Evolutionary conservation across 2,329 filamentous ascomycete genomes (phyloP).

Genomic region (Phialocephala subalpina): DNA sequence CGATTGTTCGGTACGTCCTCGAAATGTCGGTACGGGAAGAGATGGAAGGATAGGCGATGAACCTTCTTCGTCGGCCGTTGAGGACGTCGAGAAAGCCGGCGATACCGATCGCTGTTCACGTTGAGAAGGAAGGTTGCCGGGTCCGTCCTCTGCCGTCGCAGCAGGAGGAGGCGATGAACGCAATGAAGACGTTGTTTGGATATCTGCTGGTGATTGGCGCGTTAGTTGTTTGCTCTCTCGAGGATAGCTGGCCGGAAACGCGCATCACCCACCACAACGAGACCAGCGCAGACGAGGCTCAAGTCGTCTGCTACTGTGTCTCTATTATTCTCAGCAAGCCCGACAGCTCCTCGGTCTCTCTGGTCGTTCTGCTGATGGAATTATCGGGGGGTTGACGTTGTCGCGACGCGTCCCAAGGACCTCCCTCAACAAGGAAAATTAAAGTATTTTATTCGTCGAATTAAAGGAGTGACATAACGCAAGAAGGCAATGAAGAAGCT

Average conservation of each 20-base stretch:
- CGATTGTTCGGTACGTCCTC: conserved; percentile 63
- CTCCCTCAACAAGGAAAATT: conserved; percentile 31
- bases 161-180: conserved; percentile 60
- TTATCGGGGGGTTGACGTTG: conserved; percentile 14
- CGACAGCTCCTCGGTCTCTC: conserved; percentile 25
- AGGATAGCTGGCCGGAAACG: not conserved
- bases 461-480: conserved; percentile 44
- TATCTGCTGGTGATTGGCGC: conserved; percentile 32
- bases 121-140: conserved; percentile 23
- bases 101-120: conserved; percentile 52
- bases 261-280: conserved; percentile 43
- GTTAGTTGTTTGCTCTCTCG: conserved; percentile 28
- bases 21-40: conserved; percentile 64
- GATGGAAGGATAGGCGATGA: conserved; percentile 66
- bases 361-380: conserved; percentile 17
- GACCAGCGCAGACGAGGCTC: conserved; percentile 69
- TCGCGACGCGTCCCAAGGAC: conserved; percentile 31
- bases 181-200: conserved; percentile 46
- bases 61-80: conserved; percentile 65
- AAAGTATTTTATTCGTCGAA: conserved; percentile 26
- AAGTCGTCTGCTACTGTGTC: conserved; percentile 66
- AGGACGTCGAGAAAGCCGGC: conserved; percentile 67
- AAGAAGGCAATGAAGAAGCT: conserved; percentile 30
- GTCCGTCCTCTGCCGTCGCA: conserved; percentile 68
- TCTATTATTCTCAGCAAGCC: conserved; percentile 31